Base-by-base conservation (phyloP, 805 yeast genomes). In the Ogataea polymorpha region DNA sequence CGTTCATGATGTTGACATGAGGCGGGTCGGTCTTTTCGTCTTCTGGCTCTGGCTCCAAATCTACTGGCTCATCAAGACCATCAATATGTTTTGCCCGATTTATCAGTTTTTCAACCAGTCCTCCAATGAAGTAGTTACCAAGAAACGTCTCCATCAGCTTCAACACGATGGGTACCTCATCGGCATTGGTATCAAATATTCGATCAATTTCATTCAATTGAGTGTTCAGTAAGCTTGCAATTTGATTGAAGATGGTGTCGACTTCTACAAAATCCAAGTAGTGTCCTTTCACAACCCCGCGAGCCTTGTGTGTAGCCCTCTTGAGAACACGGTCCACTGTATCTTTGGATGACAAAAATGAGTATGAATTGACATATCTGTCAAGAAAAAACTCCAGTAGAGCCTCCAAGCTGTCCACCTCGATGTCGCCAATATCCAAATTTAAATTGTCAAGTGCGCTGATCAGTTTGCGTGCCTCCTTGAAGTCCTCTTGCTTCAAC, bases 401-500 rank as follows among this genome's bases (percentile, higher is more conserved):
- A 9, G 65, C 47, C 32, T 63, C 67, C 32, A 62, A 41, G 7
- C 62, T 55, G 35, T 62, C 67, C 34, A 64, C 63, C 13, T 56
- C 71, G 23, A 60, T 70, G 9, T 63, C 60, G 5, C 56, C 62
- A 25, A 61, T 17, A 26, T 52, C 52, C 15, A 53, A 24, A 7
- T 46, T 38, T 14, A 63, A 42, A 29, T 45, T 47, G 39, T 56
- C 56, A 16, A 63, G 39, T 1, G 63, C 47, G 3, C 29, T 23
- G n/a, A 62, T 52, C 23, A 63, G 40, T n/a, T 38, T 41, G 20
- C 46, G 41, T 11, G 75, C 68, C 15, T 60, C 58, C 3, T 53
- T 58, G 48, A 61, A 75, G 28, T 80, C 77, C 32, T 68, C 62
- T 2, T 68, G 54, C 32, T 73, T 77, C 44, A 73, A 71, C 46